A percentile compares a stretch with the other conserved stretches of the same genome.
These are phyloP conservation scores for Naganishia randhawae DNA, from an alignment of 768 basidiomycete genomes.

Conservation along the genomic window DNA sequence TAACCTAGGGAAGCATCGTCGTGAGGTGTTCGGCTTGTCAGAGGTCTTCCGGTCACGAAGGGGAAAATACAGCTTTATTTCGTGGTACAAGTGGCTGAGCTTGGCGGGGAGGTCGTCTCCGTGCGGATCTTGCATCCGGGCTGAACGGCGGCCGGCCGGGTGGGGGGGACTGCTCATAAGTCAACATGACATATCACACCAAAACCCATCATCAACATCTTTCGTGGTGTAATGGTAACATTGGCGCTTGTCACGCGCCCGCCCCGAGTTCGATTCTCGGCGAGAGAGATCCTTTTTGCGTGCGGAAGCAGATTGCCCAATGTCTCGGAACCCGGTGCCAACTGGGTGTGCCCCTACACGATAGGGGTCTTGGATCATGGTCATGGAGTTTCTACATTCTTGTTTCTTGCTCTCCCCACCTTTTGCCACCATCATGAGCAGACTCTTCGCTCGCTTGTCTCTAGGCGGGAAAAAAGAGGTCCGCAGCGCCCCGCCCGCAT, in stretches of 20 bases:
- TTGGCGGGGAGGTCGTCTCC: too few species aligned
- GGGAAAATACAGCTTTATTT: too few species aligned
- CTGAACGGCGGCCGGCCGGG: too few species aligned
- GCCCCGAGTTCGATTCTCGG: constrained; percentile 25
- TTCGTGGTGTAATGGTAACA: constrained; percentile 21
- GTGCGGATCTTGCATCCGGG: too few species aligned
- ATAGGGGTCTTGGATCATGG: not conserved
- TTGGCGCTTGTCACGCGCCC: constrained; percentile 18
- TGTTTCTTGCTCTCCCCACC: too few species aligned
- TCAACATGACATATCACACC: not conserved
- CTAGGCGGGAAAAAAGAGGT: not conserved
- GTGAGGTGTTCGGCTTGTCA: too few species aligned
- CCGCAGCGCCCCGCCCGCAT: not conserved
- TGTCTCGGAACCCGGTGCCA: not conserved
- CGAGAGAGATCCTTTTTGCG: constrained; percentile 9
- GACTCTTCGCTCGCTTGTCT: not conserved
- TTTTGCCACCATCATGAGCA: not conserved
- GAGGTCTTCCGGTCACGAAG: too few species aligned
- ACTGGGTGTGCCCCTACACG: not conserved
- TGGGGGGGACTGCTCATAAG: not conserved
- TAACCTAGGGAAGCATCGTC: constrained; percentile 1
- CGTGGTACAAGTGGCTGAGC: too few species aligned
- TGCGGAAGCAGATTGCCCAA: not conserved
- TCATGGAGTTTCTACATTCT: not conserved
- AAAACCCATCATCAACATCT: not conserved